These are phyloP conservation scores for Rhododendron kiyosumense DNA, from an alignment of 148 eudicot species.

Conservation along the genomic window DNA sequence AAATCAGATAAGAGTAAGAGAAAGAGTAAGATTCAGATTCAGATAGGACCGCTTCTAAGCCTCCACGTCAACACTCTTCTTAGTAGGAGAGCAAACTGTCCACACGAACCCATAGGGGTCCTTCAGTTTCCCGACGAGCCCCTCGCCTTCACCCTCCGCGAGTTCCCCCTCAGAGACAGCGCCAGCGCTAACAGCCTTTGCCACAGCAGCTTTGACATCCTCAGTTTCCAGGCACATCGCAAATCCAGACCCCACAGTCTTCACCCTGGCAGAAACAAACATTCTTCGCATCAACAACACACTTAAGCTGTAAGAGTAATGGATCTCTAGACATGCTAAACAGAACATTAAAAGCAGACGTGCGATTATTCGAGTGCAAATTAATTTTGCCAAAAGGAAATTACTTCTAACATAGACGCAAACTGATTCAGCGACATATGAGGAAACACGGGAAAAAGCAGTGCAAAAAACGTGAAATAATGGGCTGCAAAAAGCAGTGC, in stretches of 20 bases:
- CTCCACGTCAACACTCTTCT: constrained; percentile 31
- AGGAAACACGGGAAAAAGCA: neutral
- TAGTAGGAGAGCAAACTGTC: constrained; percentile 47
- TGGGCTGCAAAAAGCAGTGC: neutral
- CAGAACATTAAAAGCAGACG: neutral
- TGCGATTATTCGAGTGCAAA: neutral
- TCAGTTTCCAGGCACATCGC: constrained; percentile 57
- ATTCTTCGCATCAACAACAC: neutral
- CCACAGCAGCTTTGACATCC: constrained; percentile 52
- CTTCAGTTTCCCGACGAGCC: constrained; percentile 60
- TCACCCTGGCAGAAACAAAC: constrained; percentile 25
- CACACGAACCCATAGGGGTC: constrained; percentile 74
- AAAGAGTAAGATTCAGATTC: neutral
- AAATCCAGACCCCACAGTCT: constrained; percentile 28
- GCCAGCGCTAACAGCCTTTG: constrained; percentile 62
- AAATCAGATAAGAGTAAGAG: neutral
- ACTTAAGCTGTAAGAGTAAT: neutral
- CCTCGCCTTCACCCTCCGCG: constrained; percentile 42
- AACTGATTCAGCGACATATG: neutral
- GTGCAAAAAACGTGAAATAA: neutral
- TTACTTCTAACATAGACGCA: too few relatives aligned
- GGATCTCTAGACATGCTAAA: neutral
- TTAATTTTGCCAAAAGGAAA: neutral
- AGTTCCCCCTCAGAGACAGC: constrained; percentile 53
- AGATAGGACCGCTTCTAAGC: constrained; percentile 19